A percentile compares a stretch with the other conserved stretches of the same genome.
Conservation (phyloP, 1,284 basidiomycete species). For the Salmacisia buchloeana region DNA sequence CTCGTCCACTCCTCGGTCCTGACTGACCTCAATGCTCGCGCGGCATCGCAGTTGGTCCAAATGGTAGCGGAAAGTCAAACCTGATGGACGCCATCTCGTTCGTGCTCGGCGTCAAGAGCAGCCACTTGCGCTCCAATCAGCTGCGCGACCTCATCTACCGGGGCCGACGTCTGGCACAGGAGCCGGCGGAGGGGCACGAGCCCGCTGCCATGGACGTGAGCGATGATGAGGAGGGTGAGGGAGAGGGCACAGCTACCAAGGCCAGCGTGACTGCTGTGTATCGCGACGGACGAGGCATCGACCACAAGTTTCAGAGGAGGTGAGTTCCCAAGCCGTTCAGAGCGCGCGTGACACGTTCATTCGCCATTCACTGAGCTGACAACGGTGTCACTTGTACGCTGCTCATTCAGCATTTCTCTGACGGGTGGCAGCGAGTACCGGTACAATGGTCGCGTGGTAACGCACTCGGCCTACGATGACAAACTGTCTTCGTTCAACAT, state of each 20-base stretch:
- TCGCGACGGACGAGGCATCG: constrained; percentile 67
- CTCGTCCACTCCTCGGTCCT: not conserved
- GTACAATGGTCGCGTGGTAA: constrained; percentile 37
- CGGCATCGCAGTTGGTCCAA: constrained; percentile 69
- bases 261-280: constrained; percentile 94
- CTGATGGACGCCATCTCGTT: constrained; percentile 99
- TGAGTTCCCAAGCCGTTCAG: too few relatives aligned
- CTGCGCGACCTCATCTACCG: constrained; percentile 93
- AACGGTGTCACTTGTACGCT: too few relatives aligned
- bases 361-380: not conserved
- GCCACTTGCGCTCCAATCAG: constrained; percentile 85
- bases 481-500: constrained; percentile 62
- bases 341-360: not conserved
- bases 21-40: not conserved
- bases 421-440: constrained; percentile 64
- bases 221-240: constrained; percentile 60
- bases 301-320: constrained; percentile 87
- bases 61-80: constrained; percentile 98
- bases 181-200: constrained; percentile 53
- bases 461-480: constrained; percentile 37
- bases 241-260: constrained; percentile 76
- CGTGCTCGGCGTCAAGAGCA: constrained; percentile 90
- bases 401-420: constrained; percentile 66
- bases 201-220: constrained; percentile 52
- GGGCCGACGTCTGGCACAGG: constrained; percentile 53